Evolutionary conservation across 108 stramenopile species (phyloP).

Genomic region (Skeletonema marinoi): DNA sequence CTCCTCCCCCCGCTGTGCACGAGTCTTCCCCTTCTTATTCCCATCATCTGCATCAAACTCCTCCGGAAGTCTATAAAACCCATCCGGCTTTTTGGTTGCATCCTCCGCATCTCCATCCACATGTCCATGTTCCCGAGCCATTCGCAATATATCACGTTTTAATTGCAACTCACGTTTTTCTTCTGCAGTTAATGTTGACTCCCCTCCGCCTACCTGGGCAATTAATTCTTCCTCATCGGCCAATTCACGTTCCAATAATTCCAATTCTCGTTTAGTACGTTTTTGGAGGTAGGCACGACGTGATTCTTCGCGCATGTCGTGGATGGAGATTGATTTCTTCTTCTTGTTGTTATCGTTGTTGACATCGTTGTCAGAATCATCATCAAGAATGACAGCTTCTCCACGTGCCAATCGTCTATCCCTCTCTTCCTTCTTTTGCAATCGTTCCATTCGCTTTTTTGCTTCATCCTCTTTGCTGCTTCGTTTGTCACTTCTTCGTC

Average conservation of each 20-base stretch:
- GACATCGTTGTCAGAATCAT: constrained; percentile 48
- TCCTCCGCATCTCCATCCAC: constrained; percentile 50
- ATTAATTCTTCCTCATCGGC: constrained; percentile 96
- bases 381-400: constrained; percentile 73
- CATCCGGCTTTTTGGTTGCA: constrained; percentile 57
- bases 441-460: constrained; percentile 29
- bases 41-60: constrained; percentile 56
- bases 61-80: constrained; percentile 77
- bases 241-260: constrained; percentile 84
- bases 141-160: constrained; percentile 78
- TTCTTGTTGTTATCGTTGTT: constrained; percentile 23
- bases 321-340: constrained; percentile 56
- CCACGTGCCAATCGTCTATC: constrained; percentile 87
- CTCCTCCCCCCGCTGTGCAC: constrained; percentile 66
- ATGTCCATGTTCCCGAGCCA: constrained; percentile 65
- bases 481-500: constrained; percentile 26
- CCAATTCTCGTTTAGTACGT: constrained; percentile 92
- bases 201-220: constrained; percentile 44
- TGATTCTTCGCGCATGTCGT: constrained; percentile 82
- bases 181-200: constrained; percentile 68
- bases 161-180: constrained; percentile 81
- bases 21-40: constrained; percentile 48
- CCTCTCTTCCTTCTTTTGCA: constrained; percentile 54
- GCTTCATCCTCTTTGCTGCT: constrained; percentile 21
- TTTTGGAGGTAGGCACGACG: constrained; percentile 93